Base-by-base conservation (phyloP, 2,329 filamentous ascomycete species). In the Coniella lustricola region DNA sequence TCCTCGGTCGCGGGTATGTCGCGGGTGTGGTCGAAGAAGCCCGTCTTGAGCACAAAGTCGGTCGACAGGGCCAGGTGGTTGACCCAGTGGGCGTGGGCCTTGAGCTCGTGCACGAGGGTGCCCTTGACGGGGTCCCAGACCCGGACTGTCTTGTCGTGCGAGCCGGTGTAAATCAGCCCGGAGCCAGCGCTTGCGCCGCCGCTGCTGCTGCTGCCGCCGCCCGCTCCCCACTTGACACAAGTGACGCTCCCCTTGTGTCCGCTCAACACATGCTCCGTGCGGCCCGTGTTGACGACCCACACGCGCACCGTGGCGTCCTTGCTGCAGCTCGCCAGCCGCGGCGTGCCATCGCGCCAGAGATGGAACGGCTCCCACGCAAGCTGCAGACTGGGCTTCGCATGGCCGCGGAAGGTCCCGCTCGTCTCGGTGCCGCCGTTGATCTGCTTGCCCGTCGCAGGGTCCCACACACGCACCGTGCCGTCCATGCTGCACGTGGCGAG, bases 361-460 rank as follows among this genome's bases (percentile, higher is more conserved):
- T 97, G 91, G 65, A 90, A 95, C 9, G 93, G 93, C 63, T 97
- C 88, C 93, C 93, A 98, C 0, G 85, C 81, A 40, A 96, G 72
- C 60, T 81, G 89, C 17, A 86, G 91, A 49, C 96, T 84, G 81
- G 87, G 95, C 66, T 95, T 94, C 0, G 80, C 78, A 63, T 97
- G 93, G 0, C 91, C 93, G 60, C 85, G 90, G 58, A 96, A 72
- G 13, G 82, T 76, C 16, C 33, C 33, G 16, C n/a, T 13, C 13
- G 82, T 76, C 16, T 13, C 33, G 16, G 4, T 13, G 13, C n/a
- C 40, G 7, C 77, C 76, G 3, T 87, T 87, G 7, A 87, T 65
- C 14, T 84, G 70, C 59, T 86, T 84, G 12, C 93, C 93, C 3
- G 85, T 90, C 53, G 81, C 81, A 0, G 90, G 82, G 60, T 95